phyloP scores from a whole-genome alignment of 768 basidiomycete genomes.

The Rhodotorula kratochvilovae region DNA sequence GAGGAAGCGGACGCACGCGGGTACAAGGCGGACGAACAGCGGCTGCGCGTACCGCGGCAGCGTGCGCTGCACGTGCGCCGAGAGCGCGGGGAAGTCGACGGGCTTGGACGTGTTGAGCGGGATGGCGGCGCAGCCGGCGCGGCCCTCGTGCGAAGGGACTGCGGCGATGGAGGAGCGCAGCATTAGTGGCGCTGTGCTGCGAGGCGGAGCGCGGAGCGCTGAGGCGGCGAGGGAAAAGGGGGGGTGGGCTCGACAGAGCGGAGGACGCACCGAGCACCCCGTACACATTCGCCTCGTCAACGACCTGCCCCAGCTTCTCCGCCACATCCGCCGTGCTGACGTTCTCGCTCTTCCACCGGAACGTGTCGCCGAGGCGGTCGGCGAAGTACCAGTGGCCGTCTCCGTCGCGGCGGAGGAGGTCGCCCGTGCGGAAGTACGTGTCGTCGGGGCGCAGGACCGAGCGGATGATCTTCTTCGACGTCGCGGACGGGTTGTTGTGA shows the following conservation, averaged over 20 bases:
- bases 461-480: constrained; percentile 38
- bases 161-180: background rate
- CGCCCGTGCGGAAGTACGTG: constrained; percentile 27
- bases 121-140: constrained; percentile 38
- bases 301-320: constrained; percentile 21
- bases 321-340: constrained; percentile 29
- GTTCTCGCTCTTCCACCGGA: constrained; percentile 39
- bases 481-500: constrained; percentile 24
- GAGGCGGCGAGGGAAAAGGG: no score
- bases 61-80: constrained; percentile 18
- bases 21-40: constrained; percentile 30
- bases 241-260: no score
- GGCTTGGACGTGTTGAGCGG: background rate
- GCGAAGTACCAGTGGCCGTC: constrained; percentile 33
- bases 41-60: constrained; percentile 38
- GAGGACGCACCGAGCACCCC: constrained; percentile 22
- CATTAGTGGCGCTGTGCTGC: no score
- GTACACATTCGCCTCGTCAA: constrained; percentile 30
- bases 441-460: constrained; percentile 35
- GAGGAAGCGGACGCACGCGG: constrained; percentile 17
- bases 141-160: constrained; percentile 37
- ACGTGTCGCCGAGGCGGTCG: constrained; percentile 37
- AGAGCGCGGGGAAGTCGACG: constrained; percentile 22
- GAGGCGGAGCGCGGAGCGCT: no score
- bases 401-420: constrained; percentile 19